Conservation (phyloP, 257 asterid genomes). For the Lithospermum erythrorhizon region DNA sequence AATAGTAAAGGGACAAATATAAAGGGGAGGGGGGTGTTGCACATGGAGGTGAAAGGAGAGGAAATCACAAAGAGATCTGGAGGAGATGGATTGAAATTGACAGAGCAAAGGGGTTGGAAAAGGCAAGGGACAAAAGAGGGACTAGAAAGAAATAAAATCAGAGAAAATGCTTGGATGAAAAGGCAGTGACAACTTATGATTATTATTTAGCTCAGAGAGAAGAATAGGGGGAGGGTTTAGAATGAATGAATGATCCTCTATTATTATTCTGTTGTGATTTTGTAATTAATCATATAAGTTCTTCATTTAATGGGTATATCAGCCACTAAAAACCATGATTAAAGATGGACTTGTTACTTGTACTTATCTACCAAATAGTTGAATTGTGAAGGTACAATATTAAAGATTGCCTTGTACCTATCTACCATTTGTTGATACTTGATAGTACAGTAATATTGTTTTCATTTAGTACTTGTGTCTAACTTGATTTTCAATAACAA, state of each 20-base stretch:
- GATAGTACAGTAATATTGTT: too few species aligned
- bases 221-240: conserved; percentile 5
- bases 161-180: conserved; percentile 69
- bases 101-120: conserved; percentile 55
- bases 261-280: neutral
- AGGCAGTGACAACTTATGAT: conserved; percentile 39
- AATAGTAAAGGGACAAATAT: conserved; percentile 10
- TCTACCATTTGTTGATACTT: too few species aligned
- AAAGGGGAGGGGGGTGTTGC: conserved; percentile 14
- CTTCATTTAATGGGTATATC: neutral
- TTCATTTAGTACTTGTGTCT: too few species aligned
- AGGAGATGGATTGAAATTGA: conserved; percentile 97
- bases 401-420: too few species aligned
- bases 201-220: conserved; percentile 5
- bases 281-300: neutral
- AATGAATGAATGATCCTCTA: conserved; percentile 28
- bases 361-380: too few species aligned
- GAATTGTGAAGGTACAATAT: too few species aligned
- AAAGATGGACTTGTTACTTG: too few species aligned
- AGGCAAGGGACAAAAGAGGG: conserved; percentile 91
- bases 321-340: neutral
- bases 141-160: conserved; percentile 36
- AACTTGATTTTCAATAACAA: too few species aligned
- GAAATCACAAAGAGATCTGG: conserved; percentile 72
- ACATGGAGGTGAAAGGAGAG: conserved; percentile 54